phyloP scores from a whole-genome alignment of 176 grass and related monocot species.

The Rhipidocladum racemiflorum region DNA sequence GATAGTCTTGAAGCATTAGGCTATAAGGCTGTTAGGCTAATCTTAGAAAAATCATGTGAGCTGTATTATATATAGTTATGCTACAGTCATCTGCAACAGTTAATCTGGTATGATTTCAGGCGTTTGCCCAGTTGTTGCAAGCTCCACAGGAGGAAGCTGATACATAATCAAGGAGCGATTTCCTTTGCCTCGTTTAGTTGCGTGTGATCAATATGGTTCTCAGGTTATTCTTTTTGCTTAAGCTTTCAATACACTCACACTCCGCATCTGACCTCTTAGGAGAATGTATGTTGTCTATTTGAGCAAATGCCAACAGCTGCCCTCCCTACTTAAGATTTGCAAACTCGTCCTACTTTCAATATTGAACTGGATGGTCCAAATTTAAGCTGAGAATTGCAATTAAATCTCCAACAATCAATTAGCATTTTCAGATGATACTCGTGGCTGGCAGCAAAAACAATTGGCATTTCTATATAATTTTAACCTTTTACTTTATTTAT shows the following conservation, averaged over 20 bases:
- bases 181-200: constrained; percentile 85
- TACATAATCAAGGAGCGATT: constrained; percentile 74
- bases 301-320: background rate
- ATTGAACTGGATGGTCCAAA: background rate
- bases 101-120: constrained; percentile 44
- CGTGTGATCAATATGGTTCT: constrained; percentile 93
- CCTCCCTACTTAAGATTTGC: background rate
- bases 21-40: background rate
- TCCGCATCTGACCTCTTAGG: background rate
- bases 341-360: background rate
- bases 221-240: constrained; percentile 55
- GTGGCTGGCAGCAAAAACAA: background rate
- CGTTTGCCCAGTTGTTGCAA: constrained; percentile 80
- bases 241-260: background rate
- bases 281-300: background rate
- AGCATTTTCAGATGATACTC: background rate
- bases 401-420: background rate
- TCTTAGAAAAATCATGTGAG: background rate
- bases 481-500: constrained; percentile 4
- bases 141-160: constrained; percentile 78
- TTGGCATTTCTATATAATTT: background rate
- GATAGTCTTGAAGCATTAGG: background rate
- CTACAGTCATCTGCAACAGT: background rate
- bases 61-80: constrained; percentile 8
- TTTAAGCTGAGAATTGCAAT: background rate